Conservation (phyloP, 1,284 basidiomycete genomes). For the Xerocomus amazonicus region DNA sequence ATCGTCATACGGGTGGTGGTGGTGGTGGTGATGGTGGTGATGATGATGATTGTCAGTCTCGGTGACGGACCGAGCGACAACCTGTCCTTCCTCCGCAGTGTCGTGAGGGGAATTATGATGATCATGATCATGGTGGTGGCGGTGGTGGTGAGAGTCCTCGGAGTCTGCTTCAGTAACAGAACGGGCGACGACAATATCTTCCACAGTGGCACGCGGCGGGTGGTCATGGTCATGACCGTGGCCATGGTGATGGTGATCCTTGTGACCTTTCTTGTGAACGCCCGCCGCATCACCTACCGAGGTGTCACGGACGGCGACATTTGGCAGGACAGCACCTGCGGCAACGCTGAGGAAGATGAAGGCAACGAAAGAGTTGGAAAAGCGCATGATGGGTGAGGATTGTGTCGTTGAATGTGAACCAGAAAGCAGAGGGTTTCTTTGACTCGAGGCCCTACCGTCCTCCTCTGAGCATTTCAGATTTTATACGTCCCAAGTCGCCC, state of each 20-base stretch:
- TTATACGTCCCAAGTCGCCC: not conserved
- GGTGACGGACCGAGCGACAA: not conserved
- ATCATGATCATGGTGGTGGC: not conserved
- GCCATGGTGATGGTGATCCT: not conserved
- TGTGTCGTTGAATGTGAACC: not conserved
- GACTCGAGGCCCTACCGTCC: not conserved
- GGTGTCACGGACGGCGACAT: not conserved
- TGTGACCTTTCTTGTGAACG: not conserved
- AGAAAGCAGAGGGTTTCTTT: not conserved
- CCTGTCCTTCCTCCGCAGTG: not conserved
- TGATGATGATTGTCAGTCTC: not conserved
- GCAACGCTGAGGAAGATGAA: conserved; percentile 1
- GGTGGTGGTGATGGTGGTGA: not conserved
- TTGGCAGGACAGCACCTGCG: not conserved
- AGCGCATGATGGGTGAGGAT: not conserved
- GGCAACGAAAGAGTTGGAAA: not conserved
- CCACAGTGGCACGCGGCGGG: not conserved
- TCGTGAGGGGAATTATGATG: not conserved
- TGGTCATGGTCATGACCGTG: not conserved
- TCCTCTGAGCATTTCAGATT: not conserved
- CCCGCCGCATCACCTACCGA: not conserved
- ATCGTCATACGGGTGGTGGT: too few species aligned
- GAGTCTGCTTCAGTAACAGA: not conserved
- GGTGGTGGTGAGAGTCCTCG: not conserved
- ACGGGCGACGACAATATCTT: not conserved